These are phyloP conservation scores for Lecanosticta acicola DNA, from an alignment of 2,329 filamentous ascomycete genomes.

Conservation along the genomic window DNA sequence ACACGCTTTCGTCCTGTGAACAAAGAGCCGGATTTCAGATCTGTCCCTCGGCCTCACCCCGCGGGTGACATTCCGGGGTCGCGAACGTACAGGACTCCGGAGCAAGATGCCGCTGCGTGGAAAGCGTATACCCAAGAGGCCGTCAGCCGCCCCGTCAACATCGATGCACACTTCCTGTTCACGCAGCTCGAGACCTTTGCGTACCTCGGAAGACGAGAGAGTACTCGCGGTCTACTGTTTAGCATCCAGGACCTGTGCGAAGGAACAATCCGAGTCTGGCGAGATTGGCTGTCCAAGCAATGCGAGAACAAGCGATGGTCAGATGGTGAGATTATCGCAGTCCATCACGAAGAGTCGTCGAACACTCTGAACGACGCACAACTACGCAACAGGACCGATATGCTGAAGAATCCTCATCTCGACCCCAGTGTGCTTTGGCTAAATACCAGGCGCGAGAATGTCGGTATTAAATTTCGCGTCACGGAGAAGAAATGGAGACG, in stretches of 20 bases:
- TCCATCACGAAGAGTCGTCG: slow-evolving; percentile 20
- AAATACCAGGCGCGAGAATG: slow-evolving; percentile 51
- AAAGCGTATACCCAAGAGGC: slow-evolving; percentile 21
- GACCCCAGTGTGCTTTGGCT: slow-evolving; percentile 60
- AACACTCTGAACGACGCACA: slow-evolving; percentile 7
- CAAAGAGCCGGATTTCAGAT: slow-evolving; percentile 45
- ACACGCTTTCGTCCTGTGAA: slow-evolving; percentile 63
- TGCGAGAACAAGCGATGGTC: slow-evolving; percentile 29
- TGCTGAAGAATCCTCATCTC: slow-evolving; percentile 23
- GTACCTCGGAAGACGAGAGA: slow-evolving; percentile 62
- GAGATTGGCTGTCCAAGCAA: slow-evolving; percentile 60
- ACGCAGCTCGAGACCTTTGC: slow-evolving; percentile 65
- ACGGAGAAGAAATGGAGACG: slow-evolving; percentile 45
- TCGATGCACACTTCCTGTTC: slow-evolving; percentile 68
- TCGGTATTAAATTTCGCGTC: slow-evolving; percentile 65
- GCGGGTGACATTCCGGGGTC: slow-evolving; percentile 46
- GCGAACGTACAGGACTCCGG: slow-evolving; percentile 32
- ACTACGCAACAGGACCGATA: slow-evolving; percentile 20
- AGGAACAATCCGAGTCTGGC: slow-evolving; percentile 63
- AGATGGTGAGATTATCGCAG: slow-evolving; percentile 25
- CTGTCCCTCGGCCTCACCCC: slow-evolving; percentile 36
- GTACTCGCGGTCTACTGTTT: slow-evolving; percentile 56
- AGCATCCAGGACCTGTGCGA: slow-evolving; percentile 63
- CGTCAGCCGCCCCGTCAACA: slow-evolving; percentile 55
- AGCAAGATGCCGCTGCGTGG: slow-evolving; percentile 15